Evolutionary conservation across 768 basidiomycete genomes (phyloP), one percentile per base, ranked within the genome.

Genomic region (Leccinum olivaceopallidum): DNA sequence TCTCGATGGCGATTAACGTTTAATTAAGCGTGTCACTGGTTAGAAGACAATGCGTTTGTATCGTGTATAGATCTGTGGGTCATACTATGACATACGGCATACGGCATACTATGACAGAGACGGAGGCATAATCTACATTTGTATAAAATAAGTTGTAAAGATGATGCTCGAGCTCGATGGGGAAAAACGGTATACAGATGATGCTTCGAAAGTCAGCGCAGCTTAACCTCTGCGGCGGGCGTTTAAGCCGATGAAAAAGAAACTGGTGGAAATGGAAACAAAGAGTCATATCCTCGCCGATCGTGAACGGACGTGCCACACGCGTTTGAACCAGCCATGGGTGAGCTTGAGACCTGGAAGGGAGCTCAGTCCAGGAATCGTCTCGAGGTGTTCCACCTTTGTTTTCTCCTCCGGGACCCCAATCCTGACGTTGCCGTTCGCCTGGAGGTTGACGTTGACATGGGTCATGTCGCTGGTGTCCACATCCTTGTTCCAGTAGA

Each of bases 401-500:
- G 28, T 14, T 10, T 66, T 70, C 18, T 50, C 59, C n/a, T 3
- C n/a, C 7, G 56, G 10, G 28, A 59, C 22, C 0, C 30, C 24
- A 6, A 37, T 16, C 28, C 12, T 20, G 26, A 2, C 20, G n/a
- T 44, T 54, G 50, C 5, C 6, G 5, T 30, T 42, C 47, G 6
- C 8, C 39, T 39, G 20, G 4, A 26, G 18, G 5, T 36, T 55
- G 12, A n/a, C 26, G 6, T 63, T 34, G 24, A 63, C 64, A 3
- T 63, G 62, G 1, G 70, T 70, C 63, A 74, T 62, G 26, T 72
- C 67, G 14, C 73, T 72, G 32, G 71, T 75, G 39, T 78, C 77
- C 55, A 63, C 72, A 58, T 75, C 75, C 58, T 71, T 75, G 16
- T 76, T 78, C 86, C 86, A 88, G 60, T 81, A 70, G 64, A 81